These are phyloP conservation scores for Dichomitus squalens DNA, from an alignment of 1,284 basidiomycete species.

Conservation along the genomic window DNA sequence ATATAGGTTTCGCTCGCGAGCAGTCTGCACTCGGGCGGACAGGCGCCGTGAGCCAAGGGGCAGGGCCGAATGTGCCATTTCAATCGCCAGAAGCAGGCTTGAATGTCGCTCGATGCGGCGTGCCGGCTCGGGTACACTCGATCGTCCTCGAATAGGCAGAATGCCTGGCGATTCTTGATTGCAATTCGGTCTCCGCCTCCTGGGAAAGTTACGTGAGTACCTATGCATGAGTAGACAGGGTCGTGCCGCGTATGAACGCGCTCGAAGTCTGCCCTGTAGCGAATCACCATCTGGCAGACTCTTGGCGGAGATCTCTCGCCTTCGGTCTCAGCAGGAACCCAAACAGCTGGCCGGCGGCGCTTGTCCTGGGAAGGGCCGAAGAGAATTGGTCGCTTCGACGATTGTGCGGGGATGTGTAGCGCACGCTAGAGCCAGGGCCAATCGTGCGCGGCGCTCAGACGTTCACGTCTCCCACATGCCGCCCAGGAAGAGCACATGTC, in stretches of 20 bases:
- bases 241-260: not conserved
- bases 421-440: conserved; percentile 5
- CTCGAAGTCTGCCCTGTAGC: no score
- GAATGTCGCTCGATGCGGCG: not conserved
- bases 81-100: not conserved
- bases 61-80: not conserved
- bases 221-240: not conserved
- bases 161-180: not conserved
- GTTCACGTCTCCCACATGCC: not conserved
- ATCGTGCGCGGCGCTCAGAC: not conserved
- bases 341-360: not conserved
- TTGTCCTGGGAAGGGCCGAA: conserved; percentile 4
- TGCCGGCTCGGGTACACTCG: not conserved
- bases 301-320: conserved; percentile 5
- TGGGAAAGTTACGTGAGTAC: not conserved
- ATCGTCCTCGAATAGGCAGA: not conserved
- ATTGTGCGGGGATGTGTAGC: conserved; percentile 12
- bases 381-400: conserved; percentile 8
- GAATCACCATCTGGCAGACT: not conserved
- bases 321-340: not conserved
- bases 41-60: not conserved
- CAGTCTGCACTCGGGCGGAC: no score
- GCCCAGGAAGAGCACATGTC: conserved; percentile 4
- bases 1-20: not conserved
- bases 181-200: not conserved